These are phyloP conservation scores for Glycyrrhiza uralensis DNA, from an alignment of 306 rosid species.

Conservation along the genomic window DNA sequence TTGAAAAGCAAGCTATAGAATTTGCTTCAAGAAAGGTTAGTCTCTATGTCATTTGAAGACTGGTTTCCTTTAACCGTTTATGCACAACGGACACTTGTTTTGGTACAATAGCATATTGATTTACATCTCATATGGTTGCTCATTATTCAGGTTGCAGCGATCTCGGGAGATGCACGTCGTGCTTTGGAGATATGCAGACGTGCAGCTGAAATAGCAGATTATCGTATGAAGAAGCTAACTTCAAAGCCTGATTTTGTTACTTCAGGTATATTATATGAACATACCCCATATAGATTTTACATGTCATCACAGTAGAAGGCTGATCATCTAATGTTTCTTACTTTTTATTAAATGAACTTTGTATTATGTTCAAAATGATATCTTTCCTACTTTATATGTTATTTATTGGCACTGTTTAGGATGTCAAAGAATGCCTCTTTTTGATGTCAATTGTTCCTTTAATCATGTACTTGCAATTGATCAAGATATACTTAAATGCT, in stretches of 20 bases:
- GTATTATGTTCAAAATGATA: neutral
- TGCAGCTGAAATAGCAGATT: constrained; percentile 92
- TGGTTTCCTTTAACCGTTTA: constrained; percentile 3
- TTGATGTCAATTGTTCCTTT: neutral
- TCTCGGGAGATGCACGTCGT: constrained; percentile 98
- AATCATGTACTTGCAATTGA: neutral
- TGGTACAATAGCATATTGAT: neutral
- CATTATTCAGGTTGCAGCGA: constrained; percentile 79
- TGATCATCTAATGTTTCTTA: neutral
- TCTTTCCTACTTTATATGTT: neutral
- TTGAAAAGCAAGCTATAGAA: constrained; percentile 81
- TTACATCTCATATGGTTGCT: constrained; percentile 20
- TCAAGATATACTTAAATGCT: neutral
- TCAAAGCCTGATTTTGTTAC: constrained; percentile 37
- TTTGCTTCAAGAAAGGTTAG: constrained; percentile 87
- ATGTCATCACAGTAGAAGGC: constrained; percentile 5
- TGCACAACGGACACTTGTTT: neutral
- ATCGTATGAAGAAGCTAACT: constrained; percentile 47
- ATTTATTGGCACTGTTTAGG: neutral
- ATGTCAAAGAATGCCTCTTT: neutral
- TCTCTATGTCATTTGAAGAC: constrained; percentile 21
- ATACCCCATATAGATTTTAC: neutral
- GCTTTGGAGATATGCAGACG: constrained; percentile 92
- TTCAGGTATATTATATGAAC: constrained; percentile 52
- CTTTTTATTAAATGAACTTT: constrained; percentile 9